These are phyloP conservation scores for Exidia glandulosa DNA, from an alignment of 768 basidiomycete genomes.

Conservation along the genomic window DNA sequence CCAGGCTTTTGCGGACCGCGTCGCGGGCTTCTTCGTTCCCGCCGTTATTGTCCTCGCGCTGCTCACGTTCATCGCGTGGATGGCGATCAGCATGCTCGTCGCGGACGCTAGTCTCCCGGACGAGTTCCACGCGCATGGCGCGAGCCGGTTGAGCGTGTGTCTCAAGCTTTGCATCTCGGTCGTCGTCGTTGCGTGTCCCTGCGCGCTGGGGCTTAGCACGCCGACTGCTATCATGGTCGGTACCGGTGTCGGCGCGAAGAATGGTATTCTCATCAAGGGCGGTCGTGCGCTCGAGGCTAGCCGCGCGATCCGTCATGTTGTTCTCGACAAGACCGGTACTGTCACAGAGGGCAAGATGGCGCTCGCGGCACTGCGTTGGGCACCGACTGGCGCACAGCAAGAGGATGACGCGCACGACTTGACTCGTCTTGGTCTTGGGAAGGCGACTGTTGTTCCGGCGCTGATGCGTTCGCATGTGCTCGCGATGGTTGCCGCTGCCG, in stretches of 20 bases:
- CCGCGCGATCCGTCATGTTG: slow-evolving; percentile 64
- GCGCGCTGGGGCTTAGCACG: slow-evolving; percentile 89
- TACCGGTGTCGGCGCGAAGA: slow-evolving; percentile 91
- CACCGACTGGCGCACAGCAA: slow-evolving; percentile 21
- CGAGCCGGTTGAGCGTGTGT: slow-evolving; percentile 81
- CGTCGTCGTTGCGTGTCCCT: slow-evolving; percentile 96
- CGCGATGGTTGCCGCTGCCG: slow-evolving; percentile 75
- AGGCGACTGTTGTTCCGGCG: slow-evolving; percentile 7
- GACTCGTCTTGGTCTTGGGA: background rate
- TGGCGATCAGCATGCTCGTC: slow-evolving; percentile 53
- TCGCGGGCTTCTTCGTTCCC: slow-evolving; percentile 94
- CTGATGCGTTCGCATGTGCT: slow-evolving; percentile 46
- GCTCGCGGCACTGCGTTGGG: slow-evolving; percentile 73
- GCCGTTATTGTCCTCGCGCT: slow-evolving; percentile 72
- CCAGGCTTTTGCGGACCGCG: slow-evolving; percentile 88
- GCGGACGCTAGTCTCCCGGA: slow-evolving; percentile 52
- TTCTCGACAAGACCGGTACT: slow-evolving; percentile 96
- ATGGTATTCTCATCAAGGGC: slow-evolving; percentile 97
- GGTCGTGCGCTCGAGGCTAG: slow-evolving; percentile 91
- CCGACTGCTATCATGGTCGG: slow-evolving; percentile 99
- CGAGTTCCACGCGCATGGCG: slow-evolving; percentile 78
- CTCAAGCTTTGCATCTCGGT: slow-evolving; percentile 96
- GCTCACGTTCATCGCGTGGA: slow-evolving; percentile 77
- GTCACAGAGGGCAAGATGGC: slow-evolving; percentile 90
- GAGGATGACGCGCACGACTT: slow-evolving; percentile 16